phyloP scores from a whole-genome alignment of 75 land plant genomes.

The Picea glauca region DNA sequence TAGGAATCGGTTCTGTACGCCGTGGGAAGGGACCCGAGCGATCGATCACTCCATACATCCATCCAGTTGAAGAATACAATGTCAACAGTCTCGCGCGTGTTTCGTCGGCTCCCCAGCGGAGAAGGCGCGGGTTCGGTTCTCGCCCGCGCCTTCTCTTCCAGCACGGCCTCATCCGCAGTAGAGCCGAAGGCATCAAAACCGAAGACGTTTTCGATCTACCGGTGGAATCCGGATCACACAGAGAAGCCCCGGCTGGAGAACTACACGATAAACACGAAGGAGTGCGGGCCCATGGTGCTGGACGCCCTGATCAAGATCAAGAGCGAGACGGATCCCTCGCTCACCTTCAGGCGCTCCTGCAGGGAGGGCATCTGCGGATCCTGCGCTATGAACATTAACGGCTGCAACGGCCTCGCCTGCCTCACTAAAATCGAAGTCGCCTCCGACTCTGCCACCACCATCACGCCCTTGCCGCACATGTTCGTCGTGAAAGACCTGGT shows the following conservation, averaged over 20 bases:
- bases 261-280: conserved; percentile 64
- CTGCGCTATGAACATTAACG: conserved; percentile 97
- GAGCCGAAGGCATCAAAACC: conserved; percentile 2
- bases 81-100: too few species aligned
- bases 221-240: conserved; percentile 52
- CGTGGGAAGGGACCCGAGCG: too few species aligned
- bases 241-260: conserved; percentile 45
- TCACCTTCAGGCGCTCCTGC: conserved; percentile 92
- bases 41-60: too few species aligned
- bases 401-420: conserved; percentile 91
- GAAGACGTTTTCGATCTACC: conserved; percentile 59
- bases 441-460: conserved; percentile 25
- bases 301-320: conserved; percentile 97
- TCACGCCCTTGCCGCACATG: conserved; percentile 95
- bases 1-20: too few species aligned
- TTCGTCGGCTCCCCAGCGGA: too few species aligned
- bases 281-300: conserved; percentile 98
- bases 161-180: too few species aligned
- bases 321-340: conserved; percentile 82
- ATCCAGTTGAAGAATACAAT: too few species aligned
- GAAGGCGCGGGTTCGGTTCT: too few species aligned
- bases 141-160: too few species aligned
- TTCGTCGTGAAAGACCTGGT: conserved; percentile 92
- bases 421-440: conserved; percentile 69
- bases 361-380: conserved; percentile 99